These are phyloP conservation scores for Lotmaria passim DNA, from an alignment of 208 protist species.

Conservation along the genomic window DNA sequence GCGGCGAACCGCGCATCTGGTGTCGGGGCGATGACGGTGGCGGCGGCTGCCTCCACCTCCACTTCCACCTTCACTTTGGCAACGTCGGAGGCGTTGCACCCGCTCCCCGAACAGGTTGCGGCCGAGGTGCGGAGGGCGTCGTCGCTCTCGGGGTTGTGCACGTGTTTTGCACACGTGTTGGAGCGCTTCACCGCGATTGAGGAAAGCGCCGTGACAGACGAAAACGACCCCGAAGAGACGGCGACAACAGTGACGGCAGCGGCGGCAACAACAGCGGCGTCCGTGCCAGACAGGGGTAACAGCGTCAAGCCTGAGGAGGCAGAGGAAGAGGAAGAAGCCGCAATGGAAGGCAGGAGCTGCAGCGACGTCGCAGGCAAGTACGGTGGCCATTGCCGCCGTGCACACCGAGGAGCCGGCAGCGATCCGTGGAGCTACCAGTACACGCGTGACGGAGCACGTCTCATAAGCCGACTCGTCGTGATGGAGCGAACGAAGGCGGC, in stretches of 20 bases:
- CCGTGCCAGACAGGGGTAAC: background rate
- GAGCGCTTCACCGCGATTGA: conserved; percentile 28
- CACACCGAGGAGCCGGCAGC: background rate
- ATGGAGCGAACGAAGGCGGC: conserved; percentile 44
- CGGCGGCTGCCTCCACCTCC: background rate
- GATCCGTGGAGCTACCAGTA: conserved; percentile 45
- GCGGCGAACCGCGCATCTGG: conserved; percentile 4
- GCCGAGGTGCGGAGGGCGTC: conserved; percentile 22
- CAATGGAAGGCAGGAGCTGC: background rate
- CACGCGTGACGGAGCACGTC: conserved; percentile 47
- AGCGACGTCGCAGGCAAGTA: background rate
- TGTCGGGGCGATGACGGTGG: background rate
- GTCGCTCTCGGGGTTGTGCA: conserved; percentile 32
- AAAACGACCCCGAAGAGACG: background rate
- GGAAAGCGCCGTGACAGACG: background rate
- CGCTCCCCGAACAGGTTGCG: conserved; percentile 27
- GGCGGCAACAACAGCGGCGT: background rate
- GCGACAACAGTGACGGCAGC: background rate
- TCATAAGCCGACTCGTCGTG: conserved; percentile 59
- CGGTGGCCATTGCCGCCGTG: background rate
- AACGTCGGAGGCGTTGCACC: background rate
- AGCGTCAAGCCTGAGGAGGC: background rate
- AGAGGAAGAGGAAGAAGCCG: background rate
- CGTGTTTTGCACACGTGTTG: conserved; percentile 24
- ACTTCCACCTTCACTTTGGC: background rate